Conservation (phyloP, 768 basidiomycete species). For the Auriculariales sp. region DNA sequence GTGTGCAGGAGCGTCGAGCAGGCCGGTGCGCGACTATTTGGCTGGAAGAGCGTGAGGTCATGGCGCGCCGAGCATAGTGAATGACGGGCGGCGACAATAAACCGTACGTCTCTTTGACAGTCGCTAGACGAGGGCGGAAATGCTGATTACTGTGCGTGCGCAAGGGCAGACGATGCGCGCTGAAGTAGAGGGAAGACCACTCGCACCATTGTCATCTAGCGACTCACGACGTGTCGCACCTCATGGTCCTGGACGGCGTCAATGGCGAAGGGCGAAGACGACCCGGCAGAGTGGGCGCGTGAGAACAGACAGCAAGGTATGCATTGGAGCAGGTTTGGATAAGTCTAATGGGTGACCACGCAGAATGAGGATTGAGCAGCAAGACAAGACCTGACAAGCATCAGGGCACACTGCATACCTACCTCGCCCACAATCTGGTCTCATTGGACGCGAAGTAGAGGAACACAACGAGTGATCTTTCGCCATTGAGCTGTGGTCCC, state of each 20-base stretch:
- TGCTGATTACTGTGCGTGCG: background rate
- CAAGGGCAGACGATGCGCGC: constrained; percentile 63
- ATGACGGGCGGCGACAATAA: constrained; percentile 65
- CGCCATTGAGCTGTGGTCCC: background rate
- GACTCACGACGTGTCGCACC: constrained; percentile 5
- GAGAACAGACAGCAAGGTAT: constrained; percentile 72
- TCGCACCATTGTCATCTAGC: background rate
- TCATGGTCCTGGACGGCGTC: constrained; percentile 5
- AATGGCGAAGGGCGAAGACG: constrained; percentile 27
- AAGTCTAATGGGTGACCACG: background rate
- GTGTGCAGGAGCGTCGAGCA: constrained; percentile 65
- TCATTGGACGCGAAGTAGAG: constrained; percentile 86
- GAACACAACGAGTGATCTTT: constrained; percentile 83
- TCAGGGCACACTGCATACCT: constrained; percentile 75
- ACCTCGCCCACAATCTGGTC: constrained; percentile 78
- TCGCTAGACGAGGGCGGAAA: background rate
- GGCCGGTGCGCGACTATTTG: constrained; percentile 72
- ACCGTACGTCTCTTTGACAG: constrained; percentile 36
- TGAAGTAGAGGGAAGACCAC: constrained; percentile 26
- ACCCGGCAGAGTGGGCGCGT: constrained; percentile 66
- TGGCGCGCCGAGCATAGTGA: constrained; percentile 63
- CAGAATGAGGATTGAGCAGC: constrained; percentile 77
- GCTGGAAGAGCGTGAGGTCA: constrained; percentile 64
- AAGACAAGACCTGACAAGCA: constrained; percentile 84
- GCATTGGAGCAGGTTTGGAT: background rate